A percentile compares a stretch with the other conserved stretches of the same genome.
Conservation (phyloP, 345 rosid genomes). For the Syzygium aqueum region DNA sequence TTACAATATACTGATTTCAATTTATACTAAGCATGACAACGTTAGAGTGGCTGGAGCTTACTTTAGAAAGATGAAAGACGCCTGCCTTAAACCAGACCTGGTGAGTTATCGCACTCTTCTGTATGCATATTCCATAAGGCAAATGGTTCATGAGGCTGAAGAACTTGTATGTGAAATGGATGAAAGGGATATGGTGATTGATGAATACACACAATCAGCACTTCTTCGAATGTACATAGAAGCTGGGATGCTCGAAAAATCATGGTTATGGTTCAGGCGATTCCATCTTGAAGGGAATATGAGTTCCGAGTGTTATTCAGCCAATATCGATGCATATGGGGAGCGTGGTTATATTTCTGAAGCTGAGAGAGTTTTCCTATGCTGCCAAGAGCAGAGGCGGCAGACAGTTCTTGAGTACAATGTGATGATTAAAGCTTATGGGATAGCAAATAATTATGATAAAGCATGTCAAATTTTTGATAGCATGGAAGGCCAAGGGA, state of each 20-base stretch:
- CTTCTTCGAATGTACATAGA: slow-evolving; percentile 78
- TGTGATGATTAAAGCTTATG: slow-evolving; percentile 89
- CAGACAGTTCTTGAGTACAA: slow-evolving; percentile 62
- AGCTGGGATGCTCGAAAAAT: slow-evolving; percentile 63
- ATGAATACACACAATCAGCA: slow-evolving; percentile 86
- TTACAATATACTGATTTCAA: slow-evolving; percentile 72
- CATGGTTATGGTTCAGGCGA: slow-evolving; percentile 80
- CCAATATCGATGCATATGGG: slow-evolving; percentile 77
- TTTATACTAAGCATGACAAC: slow-evolving; percentile 55
- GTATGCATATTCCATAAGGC: slow-evolving; percentile 75
- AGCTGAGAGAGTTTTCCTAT: slow-evolving; percentile 54
- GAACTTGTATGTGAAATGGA: slow-evolving; percentile 61
- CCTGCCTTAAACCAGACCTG: slow-evolving; percentile 56
- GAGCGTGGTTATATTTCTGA: slow-evolving; percentile 53
- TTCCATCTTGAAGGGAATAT: slow-evolving; percentile 54
- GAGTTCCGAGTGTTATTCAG: slow-evolving; percentile 77
- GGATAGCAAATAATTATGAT: slow-evolving; percentile 41
- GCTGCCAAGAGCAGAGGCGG: slow-evolving; percentile 45
- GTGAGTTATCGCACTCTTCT: slow-evolving; percentile 81
- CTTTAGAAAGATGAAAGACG: slow-evolving; percentile 61
- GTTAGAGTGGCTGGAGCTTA: slow-evolving; percentile 43
- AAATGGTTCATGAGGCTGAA: slow-evolving; percentile 72
- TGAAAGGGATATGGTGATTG: slow-evolving; percentile 52
- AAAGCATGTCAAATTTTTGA: slow-evolving; percentile 67
- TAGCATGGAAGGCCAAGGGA: slow-evolving; percentile 55